Evolutionary conservation across 192 early-diverging fungal genomes (phyloP).

Genomic region (Backusella luteola): DNA sequence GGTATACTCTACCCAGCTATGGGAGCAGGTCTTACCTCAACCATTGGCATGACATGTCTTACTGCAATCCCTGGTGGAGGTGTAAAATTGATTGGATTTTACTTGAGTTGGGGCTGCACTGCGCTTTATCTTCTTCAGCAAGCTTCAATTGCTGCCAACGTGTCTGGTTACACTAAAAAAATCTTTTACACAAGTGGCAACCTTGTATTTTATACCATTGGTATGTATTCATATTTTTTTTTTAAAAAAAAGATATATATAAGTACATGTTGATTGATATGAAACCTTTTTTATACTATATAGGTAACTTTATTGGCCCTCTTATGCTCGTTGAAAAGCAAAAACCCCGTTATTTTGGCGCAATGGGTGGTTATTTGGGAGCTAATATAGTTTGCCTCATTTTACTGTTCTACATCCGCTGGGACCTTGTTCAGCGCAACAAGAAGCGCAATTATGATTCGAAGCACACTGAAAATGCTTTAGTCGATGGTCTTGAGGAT

Average conservation of each 20-base stretch:
- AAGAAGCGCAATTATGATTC: not conserved
- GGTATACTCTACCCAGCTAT: not conserved
- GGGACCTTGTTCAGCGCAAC: constrained; percentile 6
- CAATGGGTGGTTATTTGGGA: constrained; percentile 14
- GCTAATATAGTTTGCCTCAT: constrained; percentile 5
- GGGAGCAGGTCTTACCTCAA: not conserved
- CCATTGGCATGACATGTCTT: not conserved
- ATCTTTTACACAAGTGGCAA: constrained; percentile 14
- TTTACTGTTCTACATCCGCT: constrained; percentile 1
- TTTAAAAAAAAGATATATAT: not conserved
- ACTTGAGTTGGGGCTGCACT: constrained; percentile 10
- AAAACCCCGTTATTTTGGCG: constrained; percentile 21
- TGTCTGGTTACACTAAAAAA: constrained; percentile 30
- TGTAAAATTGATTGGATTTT: constrained; percentile 1
- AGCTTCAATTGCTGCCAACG: constrained; percentile 11
- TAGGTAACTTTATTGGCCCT: constrained; percentile 23
- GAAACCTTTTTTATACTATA: not conserved
- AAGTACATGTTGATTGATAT: not conserved
- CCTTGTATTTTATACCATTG: constrained; percentile 16
- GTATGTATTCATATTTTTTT: constrained; percentile 8
- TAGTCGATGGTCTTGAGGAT: not conserved
- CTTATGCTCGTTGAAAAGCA: constrained; percentile 6
- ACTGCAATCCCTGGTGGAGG: not conserved
- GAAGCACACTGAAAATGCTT: not conserved
- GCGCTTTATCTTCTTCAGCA: constrained; percentile 11